Conservation (phyloP, 2,329 filamentous ascomycete species). For the Verticillium nubilum region DNA sequence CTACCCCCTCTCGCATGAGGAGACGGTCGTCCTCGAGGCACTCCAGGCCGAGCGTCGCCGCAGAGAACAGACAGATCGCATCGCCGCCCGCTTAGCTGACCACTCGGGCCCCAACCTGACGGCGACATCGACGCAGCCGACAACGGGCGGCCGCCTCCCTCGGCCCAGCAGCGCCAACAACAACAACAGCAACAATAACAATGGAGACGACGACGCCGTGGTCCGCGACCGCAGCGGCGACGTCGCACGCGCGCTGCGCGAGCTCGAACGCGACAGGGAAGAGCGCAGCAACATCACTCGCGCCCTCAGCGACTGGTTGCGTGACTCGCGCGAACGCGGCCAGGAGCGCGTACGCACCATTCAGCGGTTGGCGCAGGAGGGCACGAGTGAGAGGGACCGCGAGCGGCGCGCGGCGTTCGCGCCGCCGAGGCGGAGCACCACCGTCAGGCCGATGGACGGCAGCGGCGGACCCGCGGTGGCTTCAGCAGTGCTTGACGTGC, state of each 20-base stretch:
- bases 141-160: not conserved
- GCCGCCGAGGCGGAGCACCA: conserved; percentile 5
- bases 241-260: conserved; percentile 15
- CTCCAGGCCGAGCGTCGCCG: conserved; percentile 48
- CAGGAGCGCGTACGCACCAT: conserved; percentile 25
- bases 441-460: conserved; percentile 4
- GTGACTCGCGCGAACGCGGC: conserved; percentile 28
- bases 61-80: conserved; percentile 29
- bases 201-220: not conserved
- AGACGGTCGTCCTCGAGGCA: conserved; percentile 51
- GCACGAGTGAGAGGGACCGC: conserved; percentile 5
- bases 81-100: conserved; percentile 10
- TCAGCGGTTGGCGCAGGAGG: conserved; percentile 17
- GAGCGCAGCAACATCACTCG: not conserved
- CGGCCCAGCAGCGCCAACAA: conserved; percentile 9
- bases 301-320: conserved; percentile 23
- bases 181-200: conserved; percentile 19
- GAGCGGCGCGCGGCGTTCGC: conserved; percentile 3
- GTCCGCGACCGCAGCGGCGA: conserved; percentile 27
- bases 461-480: not conserved
- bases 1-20: conserved; percentile 38
- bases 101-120: conserved; percentile 1
- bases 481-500: not conserved
- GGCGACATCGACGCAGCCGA: not conserved
- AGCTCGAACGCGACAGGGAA: conserved; percentile 1